Conservation (phyloP, 306 rosid species). For the barrel medic (Medicago truncatula) region MtrunA17r5.0-ANR NC_053046.1:4248501-4249000, state of each 20-base stretch:
- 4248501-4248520: constrained; percentile 63
- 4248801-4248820: background rate
- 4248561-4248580: background rate
- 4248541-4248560: background rate
- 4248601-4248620: constrained; percentile 9
- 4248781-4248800: background rate
- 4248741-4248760: background rate
- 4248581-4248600: background rate
- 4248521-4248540: constrained; percentile 19
- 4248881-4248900: too few relatives aligned
- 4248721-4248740: background rate
- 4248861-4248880: too few relatives aligned
- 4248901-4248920: too few relatives aligned
- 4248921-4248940: too few relatives aligned
- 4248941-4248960: background rate
- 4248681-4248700: background rate
- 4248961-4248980: background rate
- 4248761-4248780: background rate
- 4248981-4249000: too few relatives aligned
- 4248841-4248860: background rate
- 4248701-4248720: background rate
- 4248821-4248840: background rate
- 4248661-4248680: background rate
- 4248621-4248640: too few relatives aligned
- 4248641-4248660: background rate